phyloP scores from a whole-genome alignment of 768 basidiomycete genomes.

The Macrolepiota fuliginosa region DNA sequence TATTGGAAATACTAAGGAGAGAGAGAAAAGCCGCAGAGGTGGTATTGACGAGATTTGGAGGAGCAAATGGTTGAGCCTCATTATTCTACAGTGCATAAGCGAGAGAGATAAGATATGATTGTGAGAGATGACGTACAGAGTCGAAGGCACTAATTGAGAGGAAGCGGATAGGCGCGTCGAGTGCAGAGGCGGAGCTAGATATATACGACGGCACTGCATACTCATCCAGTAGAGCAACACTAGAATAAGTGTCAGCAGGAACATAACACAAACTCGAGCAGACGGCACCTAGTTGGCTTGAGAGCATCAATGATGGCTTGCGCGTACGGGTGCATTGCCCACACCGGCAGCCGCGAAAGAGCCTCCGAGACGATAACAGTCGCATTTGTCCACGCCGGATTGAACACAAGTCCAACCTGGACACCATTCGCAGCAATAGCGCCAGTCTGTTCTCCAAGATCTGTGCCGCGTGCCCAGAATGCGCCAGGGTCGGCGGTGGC shows the following conservation, averaged over 20 bases:
- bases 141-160: conserved; percentile 31
- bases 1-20: conserved; percentile 23
- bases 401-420: conserved; percentile 49
- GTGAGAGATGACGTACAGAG: conserved; percentile 19
- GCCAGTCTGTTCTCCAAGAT: conserved; percentile 51
- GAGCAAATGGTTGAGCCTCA: conserved; percentile 37
- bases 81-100: conserved; percentile 26
- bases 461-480: conserved; percentile 50
- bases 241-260: conserved; percentile 19
- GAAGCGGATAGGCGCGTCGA: conserved; percentile 53
- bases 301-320: conserved; percentile 37
- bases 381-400: conserved; percentile 44
- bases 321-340: conserved; percentile 49
- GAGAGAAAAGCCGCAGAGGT: conserved; percentile 54
- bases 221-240: conserved; percentile 49
- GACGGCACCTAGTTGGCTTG: conserved; percentile 42
- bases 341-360: conserved; percentile 45
- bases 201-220: conserved; percentile 52
- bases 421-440: conserved; percentile 41
- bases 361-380: conserved; percentile 54
- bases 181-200: conserved; percentile 28
- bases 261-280: background rate
- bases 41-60: conserved; percentile 57
- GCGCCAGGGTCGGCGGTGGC: conserved; percentile 44
- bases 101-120: conserved; percentile 14